Conservation (phyloP, 169 alveolate genomes). For the Haemoproteus tartakovskyi region DNA sequence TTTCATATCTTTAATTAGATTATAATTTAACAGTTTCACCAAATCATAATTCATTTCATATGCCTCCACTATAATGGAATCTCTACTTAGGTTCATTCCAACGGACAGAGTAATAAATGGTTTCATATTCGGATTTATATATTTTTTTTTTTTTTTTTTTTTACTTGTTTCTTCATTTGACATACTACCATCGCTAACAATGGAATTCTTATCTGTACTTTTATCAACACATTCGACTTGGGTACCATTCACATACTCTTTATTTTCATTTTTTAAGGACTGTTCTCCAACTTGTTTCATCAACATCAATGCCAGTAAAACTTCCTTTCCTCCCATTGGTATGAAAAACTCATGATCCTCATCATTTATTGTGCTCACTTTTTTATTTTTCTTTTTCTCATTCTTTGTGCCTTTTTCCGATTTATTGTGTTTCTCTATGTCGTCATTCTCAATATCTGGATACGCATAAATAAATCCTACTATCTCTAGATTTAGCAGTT, state of each 20-base stretch:
- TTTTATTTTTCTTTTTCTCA: conserved; percentile 32
- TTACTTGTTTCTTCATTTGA: neutral
- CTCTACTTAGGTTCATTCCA: conserved; percentile 41
- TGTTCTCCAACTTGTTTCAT: conserved; percentile 15
- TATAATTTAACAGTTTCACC: conserved; percentile 24
- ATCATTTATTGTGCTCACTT: conserved; percentile 29
- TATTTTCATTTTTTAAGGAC: neutral
- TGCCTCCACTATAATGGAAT: conserved; percentile 53
- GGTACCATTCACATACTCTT: neutral
- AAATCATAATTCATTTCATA: conserved; percentile 60
- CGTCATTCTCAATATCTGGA: conserved; percentile 58
- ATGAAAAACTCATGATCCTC: conserved; percentile 56
- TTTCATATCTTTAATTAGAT: conserved; percentile 42
- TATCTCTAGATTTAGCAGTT: conserved; percentile 28
- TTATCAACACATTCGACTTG: neutral
- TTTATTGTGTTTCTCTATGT: too few relatives aligned
- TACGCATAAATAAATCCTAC: conserved; percentile 58
- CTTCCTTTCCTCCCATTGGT: conserved; percentile 67
- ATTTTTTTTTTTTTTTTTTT: conserved; percentile 14
- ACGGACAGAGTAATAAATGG: conserved; percentile 59
- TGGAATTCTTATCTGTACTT: neutral
- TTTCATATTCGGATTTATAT: conserved; percentile 8
- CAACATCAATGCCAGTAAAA: conserved; percentile 20
- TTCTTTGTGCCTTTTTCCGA: conserved; percentile 26
- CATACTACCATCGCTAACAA: neutral